Evolutionary conservation across 805 yeast genomes (phyloP), one percentile per base, ranked within the genome.

Genomic region (Hanseniaspora clermontiae): DNA sequence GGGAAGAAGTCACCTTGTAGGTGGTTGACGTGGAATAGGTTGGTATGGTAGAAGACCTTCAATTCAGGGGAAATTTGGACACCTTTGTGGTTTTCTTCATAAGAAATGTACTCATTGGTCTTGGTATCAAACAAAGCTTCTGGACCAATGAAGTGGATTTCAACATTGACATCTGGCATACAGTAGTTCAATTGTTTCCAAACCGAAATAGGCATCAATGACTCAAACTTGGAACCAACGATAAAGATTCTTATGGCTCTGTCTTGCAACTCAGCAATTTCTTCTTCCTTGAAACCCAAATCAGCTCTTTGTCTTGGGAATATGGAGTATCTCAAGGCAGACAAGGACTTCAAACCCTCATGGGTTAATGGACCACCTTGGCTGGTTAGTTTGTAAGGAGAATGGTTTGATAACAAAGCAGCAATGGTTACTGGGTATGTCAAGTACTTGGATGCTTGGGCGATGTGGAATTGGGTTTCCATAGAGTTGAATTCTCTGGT

Each of bases 401-500:
- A 85, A 68, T 75, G 84, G 67, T 83, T 84, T 68, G 91, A 93
- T 62, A 93, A 69, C 8, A 88, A 70, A 1, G 95, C 79, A 8
- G 87, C 95, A 47, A 93, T 83, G 4, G 98, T 89, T 59, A 87
- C 71, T 46, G 98, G 98, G 69, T 88, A 93, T 55, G 95, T 86
- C 66, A 93, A 77, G 79, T 91, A 86, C 68, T 93, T 93, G 19
- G 97, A 88, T 37, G 89, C 90, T 4, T 95, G 95, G 1, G 97
- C 97, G 66, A 91, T 74, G 69, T 91, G 95, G 73, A 87, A 91
- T 69, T 90, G 96, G 5, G 96, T 86, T 70, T 93, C 96, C 97
- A 93, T 91, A 5, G 97, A 91, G 64, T 82, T 84, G 68, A 87
- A 93, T 63, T 84, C 84, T 68, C 98, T 78, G 0, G 97, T 91